Evolutionary conservation across 257 asterid genomes (phyloP).

Genomic region (Ligustrum vulgare): DNA sequence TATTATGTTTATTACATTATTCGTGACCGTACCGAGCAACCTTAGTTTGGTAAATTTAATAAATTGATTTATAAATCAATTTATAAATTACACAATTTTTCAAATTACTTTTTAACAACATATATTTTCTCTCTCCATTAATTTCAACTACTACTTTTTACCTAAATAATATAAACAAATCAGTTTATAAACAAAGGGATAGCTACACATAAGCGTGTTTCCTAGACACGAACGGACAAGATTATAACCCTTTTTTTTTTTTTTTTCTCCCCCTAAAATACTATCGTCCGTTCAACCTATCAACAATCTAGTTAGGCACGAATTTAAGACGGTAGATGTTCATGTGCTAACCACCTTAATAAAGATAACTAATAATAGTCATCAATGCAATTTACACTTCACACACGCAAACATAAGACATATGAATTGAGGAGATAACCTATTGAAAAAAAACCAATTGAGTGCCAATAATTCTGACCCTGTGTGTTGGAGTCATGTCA

Average conservation of each 20-base stretch:
- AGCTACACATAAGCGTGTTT: neutral
- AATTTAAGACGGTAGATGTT: neutral
- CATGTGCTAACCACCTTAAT: neutral
- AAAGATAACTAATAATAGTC: neutral
- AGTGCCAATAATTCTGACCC: slow-evolving; percentile 37
- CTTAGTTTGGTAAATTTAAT: too few relatives aligned
- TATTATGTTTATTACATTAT: neutral
- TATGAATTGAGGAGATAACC: neutral
- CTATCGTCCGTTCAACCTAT: neutral
- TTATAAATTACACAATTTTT: too few relatives aligned
- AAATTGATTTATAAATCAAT: too few relatives aligned
- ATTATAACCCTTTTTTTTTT: neutral
- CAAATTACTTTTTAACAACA: too few relatives aligned
- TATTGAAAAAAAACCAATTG: slow-evolving; percentile 10
- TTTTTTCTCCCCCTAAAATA: too few relatives aligned
- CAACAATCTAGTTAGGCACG: neutral
- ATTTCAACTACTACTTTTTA: too few relatives aligned
- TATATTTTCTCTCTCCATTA: too few relatives aligned
- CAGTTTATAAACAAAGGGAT: too few relatives aligned
- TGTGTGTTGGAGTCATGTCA: slow-evolving; percentile 30
- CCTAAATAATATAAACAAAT: too few relatives aligned
- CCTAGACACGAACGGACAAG: neutral
- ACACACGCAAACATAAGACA: neutral
- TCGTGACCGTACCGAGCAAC: neutral
- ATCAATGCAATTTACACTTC: too few relatives aligned